Evolutionary conservation across 1,139 yeast species (phyloP), one percentile per base, ranked within the genome.

Genomic region (Geotrichum phurueaensis): DNA sequence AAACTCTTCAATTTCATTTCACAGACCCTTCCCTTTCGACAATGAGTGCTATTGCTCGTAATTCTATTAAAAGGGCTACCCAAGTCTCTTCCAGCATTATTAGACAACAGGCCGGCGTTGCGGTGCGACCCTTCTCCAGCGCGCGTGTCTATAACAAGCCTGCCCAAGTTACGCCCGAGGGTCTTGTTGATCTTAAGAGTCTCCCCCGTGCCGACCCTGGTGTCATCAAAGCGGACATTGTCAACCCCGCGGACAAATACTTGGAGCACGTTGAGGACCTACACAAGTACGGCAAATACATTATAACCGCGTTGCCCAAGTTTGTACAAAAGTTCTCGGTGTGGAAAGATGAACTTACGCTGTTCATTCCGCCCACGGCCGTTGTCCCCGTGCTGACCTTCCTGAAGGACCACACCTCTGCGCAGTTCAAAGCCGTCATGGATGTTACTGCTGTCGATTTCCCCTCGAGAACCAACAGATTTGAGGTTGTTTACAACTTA

Each of bases 381-480:
- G 75, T 89, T 61, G 78, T 84, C 66, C 95, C 92, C 36, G 85
- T 85, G 61, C 76, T 86, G 76, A 75, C 82, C 23, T 89, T 87
- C 70, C 80, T 89, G 73, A 84, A 83, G 70, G 82, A 88, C 73
- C 96, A 89, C 76, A 86, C 94, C 22, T 80, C 96, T 4, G 81
- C 91, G 23, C 96, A 89, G 76, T 89, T 83, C 78, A 89, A 87
- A 75, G 74, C 87, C 12, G 85, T 86, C 62, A 81, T 87, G 82
- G 96, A 89, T 72, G 82, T 89, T 60, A 89, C 96, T 47, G 96
- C 90, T 23, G 96, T 86, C 47, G 96, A 89, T 74, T 89, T 84
- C 74, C 96, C 96, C 47, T 80, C 89, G 15, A 84, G 96, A 77
- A 81, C 86, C 57, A 86, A 89, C 77, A 82, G 96, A 73, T 89